Evolutionary conservation across 2,329 filamentous ascomycete genomes (phyloP).

Genomic region (Lojkania enalia): DNA sequence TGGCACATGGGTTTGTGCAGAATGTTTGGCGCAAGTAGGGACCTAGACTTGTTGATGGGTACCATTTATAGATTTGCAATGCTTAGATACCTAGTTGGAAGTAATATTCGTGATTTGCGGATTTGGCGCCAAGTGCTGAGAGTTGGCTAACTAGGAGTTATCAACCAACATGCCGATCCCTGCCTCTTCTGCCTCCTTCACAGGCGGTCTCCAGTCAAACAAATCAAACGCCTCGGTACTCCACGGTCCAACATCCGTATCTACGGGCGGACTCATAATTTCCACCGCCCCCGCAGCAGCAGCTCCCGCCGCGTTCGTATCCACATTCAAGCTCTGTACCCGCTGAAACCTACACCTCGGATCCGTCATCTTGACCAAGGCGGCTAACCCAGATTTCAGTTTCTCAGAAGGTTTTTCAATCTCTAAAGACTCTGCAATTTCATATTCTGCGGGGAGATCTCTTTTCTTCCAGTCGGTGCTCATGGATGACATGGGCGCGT

Average conservation of each 20-base stretch:
- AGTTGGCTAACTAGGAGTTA: too few relatives aligned
- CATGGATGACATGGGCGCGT: slow-evolving; percentile 35
- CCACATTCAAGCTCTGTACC: slow-evolving; percentile 31
- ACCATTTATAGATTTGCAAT: too few relatives aligned
- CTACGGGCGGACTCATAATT: slow-evolving; percentile 46
- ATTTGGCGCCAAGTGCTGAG: too few relatives aligned
- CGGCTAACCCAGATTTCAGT: slow-evolving; percentile 19
- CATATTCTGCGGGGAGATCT: slow-evolving; percentile 26
- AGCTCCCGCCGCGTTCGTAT: slow-evolving; percentile 18
- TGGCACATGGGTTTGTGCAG: slow-evolving; percentile 91
- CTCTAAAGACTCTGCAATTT: too few relatives aligned
- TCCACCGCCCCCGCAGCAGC: slow-evolving; percentile 19
- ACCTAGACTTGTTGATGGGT: too few relatives aligned
- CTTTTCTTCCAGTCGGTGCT: slow-evolving; percentile 34
- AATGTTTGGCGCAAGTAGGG: slow-evolving; percentile 67
- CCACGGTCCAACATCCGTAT: slow-evolving; percentile 66
- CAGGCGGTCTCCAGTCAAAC: slow-evolving; percentile 62
- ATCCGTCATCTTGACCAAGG: slow-evolving; percentile 37
- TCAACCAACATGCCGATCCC: slow-evolving; percentile 17
- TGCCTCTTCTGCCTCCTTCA: slow-evolving; percentile 7
- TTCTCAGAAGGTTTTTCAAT: too few relatives aligned
- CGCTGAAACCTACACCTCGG: slow-evolving; percentile 34
- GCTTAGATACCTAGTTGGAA: too few relatives aligned
- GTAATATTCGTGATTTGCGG: too few relatives aligned
- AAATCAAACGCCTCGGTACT: slow-evolving; percentile 70